Base-by-base conservation (phyloP, 371 early-diverging fungal genomes). In the Mortierella sp. region DNA sequence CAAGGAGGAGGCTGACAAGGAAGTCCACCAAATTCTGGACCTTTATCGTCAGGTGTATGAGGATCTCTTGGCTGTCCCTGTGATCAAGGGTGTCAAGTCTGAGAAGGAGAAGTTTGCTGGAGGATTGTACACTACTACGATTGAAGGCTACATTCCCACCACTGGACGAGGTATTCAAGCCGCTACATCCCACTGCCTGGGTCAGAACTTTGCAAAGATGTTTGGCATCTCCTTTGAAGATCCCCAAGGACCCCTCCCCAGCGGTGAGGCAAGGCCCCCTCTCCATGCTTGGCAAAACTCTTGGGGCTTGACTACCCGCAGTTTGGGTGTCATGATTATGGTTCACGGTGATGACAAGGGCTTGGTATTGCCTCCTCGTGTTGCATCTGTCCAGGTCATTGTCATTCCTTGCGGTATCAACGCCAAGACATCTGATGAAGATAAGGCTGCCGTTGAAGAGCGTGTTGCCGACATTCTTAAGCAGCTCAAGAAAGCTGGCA, bases 51-150 rank as follows among this genome's bases (percentile, higher is more conserved):
- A 93, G 45, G 94, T 99, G 42, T 99, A 99, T 87, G 96, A 93
- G 82, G 98, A 99, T 81, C 87, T 98, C 34, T 89, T 99, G 61
- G 99, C 99, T 43, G 95, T 99, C 59, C 99, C 99, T 51, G 99
- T 99, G 56, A 93, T 99, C 63, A 95, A 97, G 84, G 99, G 99
- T 80, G 88, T 91, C 82, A 99, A 99, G 89, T 97, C 99, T 13
- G 99, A 99, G 84, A 99, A 98, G 86, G 99, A 99, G 83, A 98
- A 98, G 87, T 99, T 99, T 89, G 99, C 99, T 29, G 99, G 99
- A 77, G 99, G 99, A 71, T 89, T 95, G 60, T 99, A 98, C 86
- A 99, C 99, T 35, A 98, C 99, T 47, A 98, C 99, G 22, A 91
- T 99, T 53, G 99, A 99, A 87, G 99, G 97, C 32, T 99, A 96